Evolutionary conservation across 495 filamentous ascomycete genomes (phyloP).

Genomic region (Aspergillus diversus): DNA sequence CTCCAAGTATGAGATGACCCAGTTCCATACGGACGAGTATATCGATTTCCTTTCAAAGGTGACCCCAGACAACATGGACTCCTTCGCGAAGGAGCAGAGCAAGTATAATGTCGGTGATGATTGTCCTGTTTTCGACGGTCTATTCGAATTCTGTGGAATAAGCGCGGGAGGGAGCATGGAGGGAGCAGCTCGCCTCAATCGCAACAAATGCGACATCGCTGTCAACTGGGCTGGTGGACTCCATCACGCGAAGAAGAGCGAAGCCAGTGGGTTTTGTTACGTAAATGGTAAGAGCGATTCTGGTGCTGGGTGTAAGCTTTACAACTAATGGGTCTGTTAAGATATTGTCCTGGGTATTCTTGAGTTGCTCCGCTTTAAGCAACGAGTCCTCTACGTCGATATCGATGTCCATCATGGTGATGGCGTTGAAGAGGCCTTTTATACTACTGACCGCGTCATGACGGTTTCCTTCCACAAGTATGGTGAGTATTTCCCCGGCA

Average conservation of each 20-base stretch:
- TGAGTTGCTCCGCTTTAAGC: conserved; percentile 90
- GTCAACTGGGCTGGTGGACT: conserved; percentile 98
- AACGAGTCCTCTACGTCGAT: conserved; percentile 94
- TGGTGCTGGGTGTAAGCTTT: background rate
- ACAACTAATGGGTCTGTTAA: conserved; percentile 36
- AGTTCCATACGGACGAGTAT: conserved; percentile 99
- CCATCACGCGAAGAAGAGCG: conserved; percentile 96
- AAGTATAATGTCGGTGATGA: conserved; percentile 99
- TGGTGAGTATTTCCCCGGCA: conserved; percentile 98
- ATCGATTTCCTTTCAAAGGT: conserved; percentile 97
- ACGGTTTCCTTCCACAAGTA: conserved; percentile 98
- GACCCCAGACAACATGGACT: conserved; percentile 98
- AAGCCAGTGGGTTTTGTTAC: conserved; percentile 97
- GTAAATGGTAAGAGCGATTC: conserved; percentile 72
- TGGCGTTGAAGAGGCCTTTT: conserved; percentile 97
- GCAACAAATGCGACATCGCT: conserved; percentile 94
- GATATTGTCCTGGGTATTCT: conserved; percentile 97
- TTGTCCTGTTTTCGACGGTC: conserved; percentile 95
- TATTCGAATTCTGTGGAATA: conserved; percentile 98
- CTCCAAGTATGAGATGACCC: conserved; percentile 95
- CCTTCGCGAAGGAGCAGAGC: conserved; percentile 86
- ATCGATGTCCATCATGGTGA: conserved; percentile 99
- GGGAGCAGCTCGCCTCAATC: conserved; percentile 87
- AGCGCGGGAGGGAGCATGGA: conserved; percentile 98
- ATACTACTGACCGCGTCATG: conserved; percentile 97